Percentiles rank a stretch among this genome's conserved stretches.
These are phyloP conservation scores for Ceratocystis alfenasii DNA, from an alignment of 2,329 filamentous ascomycete genomes.

Conservation along the genomic window DNA sequence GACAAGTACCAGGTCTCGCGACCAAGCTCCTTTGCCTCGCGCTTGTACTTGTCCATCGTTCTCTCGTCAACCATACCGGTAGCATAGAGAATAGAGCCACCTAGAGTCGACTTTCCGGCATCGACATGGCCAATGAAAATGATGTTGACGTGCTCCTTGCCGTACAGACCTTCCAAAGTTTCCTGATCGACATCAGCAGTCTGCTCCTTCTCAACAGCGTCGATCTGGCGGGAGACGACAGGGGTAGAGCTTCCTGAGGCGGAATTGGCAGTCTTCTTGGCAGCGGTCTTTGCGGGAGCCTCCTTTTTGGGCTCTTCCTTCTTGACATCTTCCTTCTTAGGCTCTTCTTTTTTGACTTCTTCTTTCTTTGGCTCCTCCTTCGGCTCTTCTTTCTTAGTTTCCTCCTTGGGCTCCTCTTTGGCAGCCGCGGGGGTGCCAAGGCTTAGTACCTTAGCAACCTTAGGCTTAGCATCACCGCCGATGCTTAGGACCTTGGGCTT, in stretches of 20 bases:
- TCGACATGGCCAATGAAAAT: slow-evolving; percentile 98
- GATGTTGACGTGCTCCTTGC: slow-evolving; percentile 85
- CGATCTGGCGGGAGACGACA: slow-evolving; percentile 56
- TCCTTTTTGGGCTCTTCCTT: slow-evolving; percentile 38
- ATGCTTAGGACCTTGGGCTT: slow-evolving; percentile 66
- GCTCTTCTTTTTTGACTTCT: slow-evolving; percentile 39
- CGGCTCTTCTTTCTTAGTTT: slow-evolving; percentile 15
- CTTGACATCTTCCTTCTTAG: slow-evolving; percentile 37
- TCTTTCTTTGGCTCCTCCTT: slow-evolving; percentile 32
- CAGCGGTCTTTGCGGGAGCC: slow-evolving; percentile 71
- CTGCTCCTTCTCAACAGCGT: slow-evolving; percentile 75
- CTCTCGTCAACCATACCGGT: slow-evolving; percentile 99
- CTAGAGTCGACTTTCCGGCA: slow-evolving; percentile 92
- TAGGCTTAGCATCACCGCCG: slow-evolving; percentile 46
- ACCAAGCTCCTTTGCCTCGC: slow-evolving; percentile 87
- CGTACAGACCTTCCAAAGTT: slow-evolving; percentile 87
- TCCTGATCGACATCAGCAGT: slow-evolving; percentile 57
- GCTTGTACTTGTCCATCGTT: slow-evolving; percentile 96
- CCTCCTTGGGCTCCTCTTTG: slow-evolving; percentile 18
- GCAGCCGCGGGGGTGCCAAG: slow-evolving; percentile 30
- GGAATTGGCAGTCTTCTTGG: slow-evolving; percentile 69
- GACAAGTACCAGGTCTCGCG: slow-evolving; percentile 98
- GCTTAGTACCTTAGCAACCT: slow-evolving; percentile 36
- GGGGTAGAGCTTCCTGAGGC: slow-evolving; percentile 79
- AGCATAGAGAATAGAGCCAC: slow-evolving; percentile 81